A percentile compares a stretch with the other conserved stretches of the same genome.
These are phyloP conservation scores for Umbelopsis isabellina DNA, from an alignment of 192 early-diverging fungal genomes.

Conservation along the genomic window DNA sequence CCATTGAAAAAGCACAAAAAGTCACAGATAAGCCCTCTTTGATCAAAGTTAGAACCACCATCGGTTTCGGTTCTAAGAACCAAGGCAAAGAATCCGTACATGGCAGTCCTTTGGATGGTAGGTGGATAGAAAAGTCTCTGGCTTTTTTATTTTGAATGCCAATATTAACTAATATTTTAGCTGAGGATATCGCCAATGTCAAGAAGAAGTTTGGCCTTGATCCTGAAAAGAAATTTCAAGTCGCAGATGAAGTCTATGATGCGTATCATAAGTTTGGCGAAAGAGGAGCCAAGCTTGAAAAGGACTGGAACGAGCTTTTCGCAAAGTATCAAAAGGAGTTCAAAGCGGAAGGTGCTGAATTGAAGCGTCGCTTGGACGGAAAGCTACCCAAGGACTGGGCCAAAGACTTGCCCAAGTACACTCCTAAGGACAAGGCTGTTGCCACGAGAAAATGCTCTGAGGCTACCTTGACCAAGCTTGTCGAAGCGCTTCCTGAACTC, in stretches of 20 bases:
- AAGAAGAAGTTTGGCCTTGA: slow-evolving; percentile 87
- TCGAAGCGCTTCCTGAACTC: slow-evolving; percentile 78
- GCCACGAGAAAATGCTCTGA: slow-evolving; percentile 91
- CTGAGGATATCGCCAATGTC: slow-evolving; percentile 75
- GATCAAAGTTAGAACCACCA: slow-evolving; percentile 91
- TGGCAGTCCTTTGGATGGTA: slow-evolving; percentile 73
- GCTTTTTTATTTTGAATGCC: not conserved
- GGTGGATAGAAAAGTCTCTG: not conserved
- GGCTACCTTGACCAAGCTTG: slow-evolving; percentile 77
- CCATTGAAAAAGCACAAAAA: slow-evolving; percentile 82
- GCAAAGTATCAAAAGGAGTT: slow-evolving; percentile 64
- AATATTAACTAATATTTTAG: slow-evolving; percentile 13
- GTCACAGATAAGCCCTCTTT: slow-evolving; percentile 89
- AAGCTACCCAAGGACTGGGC: slow-evolving; percentile 74
- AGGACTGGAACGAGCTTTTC: slow-evolving; percentile 75
- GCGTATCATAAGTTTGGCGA: slow-evolving; percentile 55
- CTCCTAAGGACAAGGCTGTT: slow-evolving; percentile 69
- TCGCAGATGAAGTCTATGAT: slow-evolving; percentile 65
- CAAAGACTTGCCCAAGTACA: slow-evolving; percentile 72
- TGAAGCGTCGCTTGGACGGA: slow-evolving; percentile 72
- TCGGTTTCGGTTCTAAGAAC: slow-evolving; percentile 86
- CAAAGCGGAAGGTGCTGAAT: slow-evolving; percentile 67
- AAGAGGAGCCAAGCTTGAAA: slow-evolving; percentile 64
- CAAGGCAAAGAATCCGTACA: slow-evolving; percentile 92
- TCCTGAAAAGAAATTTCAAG: slow-evolving; percentile 71